These are phyloP conservation scores for Camelina neglecta DNA, from an alignment of 345 rosid species.

Conservation along the genomic window DNA sequence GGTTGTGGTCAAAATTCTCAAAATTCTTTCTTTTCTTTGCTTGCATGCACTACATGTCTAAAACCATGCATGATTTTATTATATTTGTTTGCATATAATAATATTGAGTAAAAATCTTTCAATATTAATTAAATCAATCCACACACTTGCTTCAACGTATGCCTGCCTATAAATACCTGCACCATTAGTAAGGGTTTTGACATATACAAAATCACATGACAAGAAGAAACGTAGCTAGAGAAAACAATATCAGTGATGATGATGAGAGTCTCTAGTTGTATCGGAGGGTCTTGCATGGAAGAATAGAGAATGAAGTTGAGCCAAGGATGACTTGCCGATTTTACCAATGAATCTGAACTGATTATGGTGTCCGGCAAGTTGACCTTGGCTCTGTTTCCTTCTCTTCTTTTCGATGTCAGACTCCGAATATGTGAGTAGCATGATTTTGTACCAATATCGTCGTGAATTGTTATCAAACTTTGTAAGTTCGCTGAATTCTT, in stretches of 20 bases:
- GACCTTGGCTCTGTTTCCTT: constrained; percentile 45
- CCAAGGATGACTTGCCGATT: constrained; percentile 48
- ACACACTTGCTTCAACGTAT: background rate
- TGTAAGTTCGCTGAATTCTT: background rate
- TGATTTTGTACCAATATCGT: background rate
- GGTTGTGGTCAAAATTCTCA: constrained; percentile 37
- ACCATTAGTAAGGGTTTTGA: background rate
- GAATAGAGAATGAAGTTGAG: constrained; percentile 44
- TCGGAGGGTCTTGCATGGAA: constrained; percentile 43
- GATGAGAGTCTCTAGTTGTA: background rate
- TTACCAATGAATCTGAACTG: constrained; percentile 1
- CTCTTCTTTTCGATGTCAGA: constrained; percentile 45
- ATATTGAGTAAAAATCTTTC: background rate
- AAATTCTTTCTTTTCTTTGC: background rate
- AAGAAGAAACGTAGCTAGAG: background rate
- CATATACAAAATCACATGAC: constrained; percentile 14
- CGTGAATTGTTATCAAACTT: background rate
- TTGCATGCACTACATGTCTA: constrained; percentile 30
- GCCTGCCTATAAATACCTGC: constrained; percentile 43
- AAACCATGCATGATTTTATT: constrained; percentile 25
- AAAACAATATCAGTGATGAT: background rate
- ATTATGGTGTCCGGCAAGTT: constrained; percentile 41
- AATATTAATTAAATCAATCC: constrained; percentile 7
- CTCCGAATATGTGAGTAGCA: constrained; percentile 1
- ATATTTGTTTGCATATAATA: background rate